Percentiles rank a stretch among this genome's conserved stretches.
These are phyloP conservation scores for Aspergillus persii DNA, from an alignment of 2,329 filamentous ascomycete genomes.

Conservation along the genomic window DNA sequence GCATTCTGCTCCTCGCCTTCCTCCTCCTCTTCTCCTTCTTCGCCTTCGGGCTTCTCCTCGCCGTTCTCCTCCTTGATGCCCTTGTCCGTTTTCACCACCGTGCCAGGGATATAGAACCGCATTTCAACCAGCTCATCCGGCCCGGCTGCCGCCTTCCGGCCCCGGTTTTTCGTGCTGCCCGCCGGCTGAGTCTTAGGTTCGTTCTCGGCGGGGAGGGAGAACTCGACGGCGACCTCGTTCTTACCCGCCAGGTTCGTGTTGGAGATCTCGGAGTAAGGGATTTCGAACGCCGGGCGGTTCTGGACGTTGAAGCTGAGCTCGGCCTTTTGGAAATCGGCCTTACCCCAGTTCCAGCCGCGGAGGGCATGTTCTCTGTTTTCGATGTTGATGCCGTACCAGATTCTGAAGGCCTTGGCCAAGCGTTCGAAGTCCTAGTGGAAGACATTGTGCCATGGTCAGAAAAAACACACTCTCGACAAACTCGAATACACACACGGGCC, in stretches of 20 bases:
- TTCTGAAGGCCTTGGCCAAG: conserved; percentile 88
- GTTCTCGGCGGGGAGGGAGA: conserved; percentile 72
- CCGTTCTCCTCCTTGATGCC: conserved; percentile 58
- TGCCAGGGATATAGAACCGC: conserved; percentile 97
- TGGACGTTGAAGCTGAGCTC: conserved; percentile 96
- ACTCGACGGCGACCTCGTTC: conserved; percentile 96
- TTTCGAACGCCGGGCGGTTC: conserved; percentile 92
- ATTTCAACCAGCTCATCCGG: conserved; percentile 95
- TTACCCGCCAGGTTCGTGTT: conserved; percentile 97
- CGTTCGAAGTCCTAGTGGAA: conserved; percentile 79
- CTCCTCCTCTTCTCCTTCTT: conserved; percentile 61
- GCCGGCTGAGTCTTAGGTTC: conserved; percentile 72
- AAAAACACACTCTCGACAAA: neutral
- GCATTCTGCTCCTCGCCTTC: conserved; percentile 88
- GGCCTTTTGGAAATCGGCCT: conserved; percentile 92
- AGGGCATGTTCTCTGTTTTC: conserved; percentile 93
- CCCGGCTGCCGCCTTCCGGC: conserved; percentile 85
- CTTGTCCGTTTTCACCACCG: conserved; percentile 70
- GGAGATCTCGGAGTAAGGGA: conserved; percentile 94
- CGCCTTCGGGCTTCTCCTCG: conserved; percentile 63
- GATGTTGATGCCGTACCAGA: conserved; percentile 93
- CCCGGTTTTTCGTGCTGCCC: conserved; percentile 67
- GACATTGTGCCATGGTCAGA: neutral
- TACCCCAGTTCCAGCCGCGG: conserved; percentile 99
- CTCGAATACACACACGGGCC: too few relatives aligned